Conservation (phyloP, 1,284 basidiomycete species). For the Waitea zeae region DNA sequence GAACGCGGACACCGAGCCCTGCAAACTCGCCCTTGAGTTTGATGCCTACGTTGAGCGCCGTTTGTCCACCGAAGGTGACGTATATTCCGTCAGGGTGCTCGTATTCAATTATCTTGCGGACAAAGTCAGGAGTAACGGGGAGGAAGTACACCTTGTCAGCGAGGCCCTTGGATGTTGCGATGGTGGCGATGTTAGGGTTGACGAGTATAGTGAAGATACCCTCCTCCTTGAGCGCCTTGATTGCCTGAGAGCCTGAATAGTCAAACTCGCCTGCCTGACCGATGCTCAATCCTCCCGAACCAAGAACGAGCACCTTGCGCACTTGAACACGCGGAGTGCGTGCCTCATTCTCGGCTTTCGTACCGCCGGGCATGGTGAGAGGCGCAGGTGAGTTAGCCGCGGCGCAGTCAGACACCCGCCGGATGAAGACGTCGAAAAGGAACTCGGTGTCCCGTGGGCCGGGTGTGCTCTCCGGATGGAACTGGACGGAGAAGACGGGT, state of each 20-base stretch:
- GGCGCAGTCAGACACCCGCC: slow-evolving; percentile 68
- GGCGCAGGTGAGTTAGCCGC: slow-evolving; percentile 52
- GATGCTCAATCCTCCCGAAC: slow-evolving; percentile 95
- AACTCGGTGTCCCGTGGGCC: slow-evolving; percentile 98
- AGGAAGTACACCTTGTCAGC: slow-evolving; percentile 99
- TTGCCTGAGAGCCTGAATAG: slow-evolving; percentile 97
- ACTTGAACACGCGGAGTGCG: slow-evolving; percentile 65
- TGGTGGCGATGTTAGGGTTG: slow-evolving; percentile 99
- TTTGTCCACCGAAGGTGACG: slow-evolving; percentile 97
- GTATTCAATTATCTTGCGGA: slow-evolving; percentile 94
- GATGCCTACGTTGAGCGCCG: slow-evolving; percentile 93
- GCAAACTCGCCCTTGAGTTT: slow-evolving; percentile 94
- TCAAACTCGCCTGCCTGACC: slow-evolving; percentile 99
- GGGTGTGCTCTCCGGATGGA: slow-evolving; percentile 98
- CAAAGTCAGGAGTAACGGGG: slow-evolving; percentile 95
- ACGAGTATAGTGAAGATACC: slow-evolving; percentile 98
- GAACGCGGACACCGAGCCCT: slow-evolving; percentile 75
- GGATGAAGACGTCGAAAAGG: slow-evolving; percentile 95
- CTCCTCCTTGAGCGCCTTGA: slow-evolving; percentile 97
- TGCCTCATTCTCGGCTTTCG: slow-evolving; percentile 68
- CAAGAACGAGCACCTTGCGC: slow-evolving; percentile 90
- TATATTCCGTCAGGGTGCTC: slow-evolving; percentile 99
- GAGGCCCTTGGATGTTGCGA: slow-evolving; percentile 92
- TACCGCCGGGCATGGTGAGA: slow-evolving; percentile 79
- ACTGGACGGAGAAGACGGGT: slow-evolving; percentile 99